These are phyloP conservation scores for Trichoderma sp. DNA, from an alignment of 2,329 filamentous ascomycete species.

Conservation along the genomic window DNA sequence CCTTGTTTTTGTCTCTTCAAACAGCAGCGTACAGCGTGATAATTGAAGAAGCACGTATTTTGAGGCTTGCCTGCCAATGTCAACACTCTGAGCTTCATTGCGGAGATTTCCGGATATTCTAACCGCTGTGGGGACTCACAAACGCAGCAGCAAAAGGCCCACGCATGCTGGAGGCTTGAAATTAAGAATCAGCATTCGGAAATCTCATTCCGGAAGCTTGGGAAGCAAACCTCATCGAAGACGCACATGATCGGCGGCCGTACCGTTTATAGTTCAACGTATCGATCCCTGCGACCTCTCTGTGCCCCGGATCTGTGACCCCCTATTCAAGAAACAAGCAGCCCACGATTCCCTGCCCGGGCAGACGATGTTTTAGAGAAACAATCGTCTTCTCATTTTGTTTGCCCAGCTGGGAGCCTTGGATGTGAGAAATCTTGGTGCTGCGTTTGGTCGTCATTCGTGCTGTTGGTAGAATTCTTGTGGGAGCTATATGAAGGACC, in stretches of 20 bases:
- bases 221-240: slow-evolving; percentile 20
- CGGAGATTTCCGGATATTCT: slow-evolving; percentile 15
- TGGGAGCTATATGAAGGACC: slow-evolving; percentile 37
- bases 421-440: slow-evolving; percentile 33
- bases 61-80: background rate
- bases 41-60: background rate
- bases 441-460: slow-evolving; percentile 31
- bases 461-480: slow-evolving; percentile 35
- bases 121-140: slow-evolving; percentile 23
- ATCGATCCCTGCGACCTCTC: slow-evolving; percentile 9
- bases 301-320: slow-evolving; percentile 26
- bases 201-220: slow-evolving; percentile 6
- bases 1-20: background rate
- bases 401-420: slow-evolving; percentile 39
- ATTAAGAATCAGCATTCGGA: background rate
- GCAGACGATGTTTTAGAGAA: background rate
- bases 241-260: slow-evolving; percentile 9
- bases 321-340: slow-evolving; percentile 12
- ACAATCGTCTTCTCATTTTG: slow-evolving; percentile 28
- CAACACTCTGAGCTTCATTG: background rate
- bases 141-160: slow-evolving; percentile 17
- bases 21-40: background rate
- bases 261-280: background rate
- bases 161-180: background rate
- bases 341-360: background rate